Evolutionary conservation across 2,329 filamentous ascomycete species (phyloP).

Genomic region (Sclerotinia minor): DNA sequence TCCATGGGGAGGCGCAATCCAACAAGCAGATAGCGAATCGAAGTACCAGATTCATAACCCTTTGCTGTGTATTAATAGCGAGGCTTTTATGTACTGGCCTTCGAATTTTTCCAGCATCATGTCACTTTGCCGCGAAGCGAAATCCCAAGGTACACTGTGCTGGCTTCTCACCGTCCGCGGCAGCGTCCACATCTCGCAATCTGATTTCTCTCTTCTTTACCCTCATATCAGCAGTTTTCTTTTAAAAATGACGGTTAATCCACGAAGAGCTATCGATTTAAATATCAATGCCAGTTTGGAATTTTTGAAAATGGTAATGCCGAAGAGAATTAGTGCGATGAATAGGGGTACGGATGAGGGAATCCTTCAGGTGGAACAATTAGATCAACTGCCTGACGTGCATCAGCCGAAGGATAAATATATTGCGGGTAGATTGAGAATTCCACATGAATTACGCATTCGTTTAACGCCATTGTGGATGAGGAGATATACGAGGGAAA

Average conservation of each 20-base stretch:
- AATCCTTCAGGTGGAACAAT: constrained; percentile 47
- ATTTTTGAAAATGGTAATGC: constrained; percentile 58
- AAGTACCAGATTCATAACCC: constrained; percentile 52
- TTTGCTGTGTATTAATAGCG: constrained; percentile 63
- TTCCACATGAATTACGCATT: constrained; percentile 47
- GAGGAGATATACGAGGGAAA: constrained; percentile 39
- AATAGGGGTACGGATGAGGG: constrained; percentile 56
- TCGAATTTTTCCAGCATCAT: constrained; percentile 61
- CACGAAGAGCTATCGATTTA: constrained; percentile 60
- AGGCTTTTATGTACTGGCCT: constrained; percentile 71
- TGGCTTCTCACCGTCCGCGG: constrained; percentile 58
- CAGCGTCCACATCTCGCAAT: constrained; percentile 65
- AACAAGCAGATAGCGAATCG: constrained; percentile 47
- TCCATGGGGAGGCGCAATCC: constrained; percentile 58
- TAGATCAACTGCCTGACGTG: constrained; percentile 51
- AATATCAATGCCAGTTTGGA: constrained; percentile 64
- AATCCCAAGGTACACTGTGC: constrained; percentile 47
- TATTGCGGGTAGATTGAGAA: constrained; percentile 57
- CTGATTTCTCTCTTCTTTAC: constrained; percentile 66
- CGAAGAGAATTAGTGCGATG: constrained; percentile 49
- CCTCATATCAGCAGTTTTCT: constrained; percentile 57
- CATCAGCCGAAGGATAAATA: constrained; percentile 59
- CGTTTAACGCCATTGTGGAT: constrained; percentile 26
- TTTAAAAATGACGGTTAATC: constrained; percentile 64
- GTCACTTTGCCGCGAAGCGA: constrained; percentile 57